Evolutionary conservation across 257 asterid genomes (phyloP).

Genomic region (Lycium ferocissimum): DNA sequence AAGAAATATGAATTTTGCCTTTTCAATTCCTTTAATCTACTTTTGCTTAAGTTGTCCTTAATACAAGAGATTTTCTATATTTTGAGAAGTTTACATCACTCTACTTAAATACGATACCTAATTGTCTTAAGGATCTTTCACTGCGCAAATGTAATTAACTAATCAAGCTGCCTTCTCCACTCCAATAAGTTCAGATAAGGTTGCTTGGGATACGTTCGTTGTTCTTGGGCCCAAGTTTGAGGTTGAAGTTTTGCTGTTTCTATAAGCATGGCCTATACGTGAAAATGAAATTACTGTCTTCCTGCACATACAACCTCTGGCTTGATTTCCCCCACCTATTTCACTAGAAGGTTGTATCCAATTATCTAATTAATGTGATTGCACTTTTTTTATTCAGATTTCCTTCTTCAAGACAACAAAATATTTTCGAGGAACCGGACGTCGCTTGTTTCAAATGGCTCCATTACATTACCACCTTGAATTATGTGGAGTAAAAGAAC

Average conservation of each 20-base stretch:
- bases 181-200: neutral
- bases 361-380: neutral
- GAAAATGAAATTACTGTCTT: neutral
- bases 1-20: neutral
- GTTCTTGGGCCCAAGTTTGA: neutral
- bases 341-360: neutral
- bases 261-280: neutral
- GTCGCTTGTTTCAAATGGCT: conserved; percentile 51
- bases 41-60: neutral
- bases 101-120: neutral
- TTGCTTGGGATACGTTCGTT: neutral
- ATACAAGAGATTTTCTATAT: neutral
- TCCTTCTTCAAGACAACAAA: conserved; percentile 57
- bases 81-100: neutral
- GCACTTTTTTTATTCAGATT: conserved; percentile 50
- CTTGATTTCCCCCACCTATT: neutral
- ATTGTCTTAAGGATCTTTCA: neutral
- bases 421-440: conserved; percentile 49
- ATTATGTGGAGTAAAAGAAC: conserved; percentile 68
- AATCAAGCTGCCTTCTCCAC: conserved; percentile 20
- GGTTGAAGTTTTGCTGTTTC: neutral
- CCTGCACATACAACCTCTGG: neutral
- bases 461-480: conserved; percentile 76
- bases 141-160: neutral
- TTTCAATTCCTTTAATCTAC: neutral